These are phyloP conservation scores for Plantago coronopus DNA, from an alignment of 305 asterid species.

Conservation along the genomic window DNA sequence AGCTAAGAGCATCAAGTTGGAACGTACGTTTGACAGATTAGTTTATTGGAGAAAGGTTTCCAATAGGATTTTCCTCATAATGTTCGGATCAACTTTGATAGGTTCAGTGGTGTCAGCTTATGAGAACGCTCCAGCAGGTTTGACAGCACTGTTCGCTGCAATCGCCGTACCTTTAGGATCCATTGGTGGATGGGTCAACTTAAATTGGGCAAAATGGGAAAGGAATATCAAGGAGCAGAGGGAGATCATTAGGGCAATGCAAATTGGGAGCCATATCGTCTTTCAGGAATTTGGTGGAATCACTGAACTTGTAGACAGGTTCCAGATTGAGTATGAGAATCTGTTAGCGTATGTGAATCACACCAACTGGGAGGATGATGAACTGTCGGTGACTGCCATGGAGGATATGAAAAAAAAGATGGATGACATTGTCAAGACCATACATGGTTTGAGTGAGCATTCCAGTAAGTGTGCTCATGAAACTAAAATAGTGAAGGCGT, in stretches of 20 bases:
- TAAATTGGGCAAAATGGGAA: conserved; percentile 59
- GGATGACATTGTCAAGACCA: conserved; percentile 41
- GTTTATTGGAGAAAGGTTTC: conserved; percentile 59
- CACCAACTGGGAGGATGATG: conserved; percentile 46
- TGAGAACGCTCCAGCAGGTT: conserved; percentile 67
- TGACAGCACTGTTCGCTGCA: conserved; percentile 73
- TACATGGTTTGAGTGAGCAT: conserved; percentile 46
- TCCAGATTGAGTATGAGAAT: conserved; percentile 52
- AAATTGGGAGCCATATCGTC: conserved; percentile 44
- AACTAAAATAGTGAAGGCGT: conserved; percentile 56
- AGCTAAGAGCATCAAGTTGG: conserved; percentile 45
- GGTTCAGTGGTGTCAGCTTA: conserved; percentile 88
- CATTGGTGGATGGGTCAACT: conserved; percentile 69
- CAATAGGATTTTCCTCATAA: conserved; percentile 52
- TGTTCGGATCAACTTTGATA: conserved; percentile 58
- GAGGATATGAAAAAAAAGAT: conserved; percentile 55
- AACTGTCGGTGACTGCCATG: conserved; percentile 48
- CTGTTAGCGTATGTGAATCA: conserved; percentile 48
- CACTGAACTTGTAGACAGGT: conserved; percentile 41
- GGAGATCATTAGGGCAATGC: conserved; percentile 49
- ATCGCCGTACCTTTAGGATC: conserved; percentile 73
- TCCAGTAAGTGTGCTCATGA: conserved; percentile 59
- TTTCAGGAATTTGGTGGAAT: conserved; percentile 60
- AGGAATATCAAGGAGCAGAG: conserved; percentile 50
- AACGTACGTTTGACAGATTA: conserved; percentile 35